These are phyloP conservation scores for Ciborinia camelliae DNA, from an alignment of 2,329 filamentous ascomycete species.

Conservation along the genomic window DNA sequence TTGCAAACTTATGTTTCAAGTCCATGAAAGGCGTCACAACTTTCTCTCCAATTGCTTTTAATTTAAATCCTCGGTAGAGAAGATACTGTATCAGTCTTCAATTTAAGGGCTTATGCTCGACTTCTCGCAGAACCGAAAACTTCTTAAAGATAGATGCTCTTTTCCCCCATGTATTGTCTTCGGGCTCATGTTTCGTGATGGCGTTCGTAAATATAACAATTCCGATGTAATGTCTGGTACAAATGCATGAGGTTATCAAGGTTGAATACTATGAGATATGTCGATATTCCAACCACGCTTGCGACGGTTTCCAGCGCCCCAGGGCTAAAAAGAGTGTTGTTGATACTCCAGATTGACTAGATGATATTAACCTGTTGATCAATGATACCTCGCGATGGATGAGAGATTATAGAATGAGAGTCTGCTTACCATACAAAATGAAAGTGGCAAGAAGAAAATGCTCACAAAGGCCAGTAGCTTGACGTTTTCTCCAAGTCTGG, in stretches of 20 bases:
- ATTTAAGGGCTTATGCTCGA: too few species aligned
- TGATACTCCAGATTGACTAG: not conserved
- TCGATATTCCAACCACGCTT: not conserved
- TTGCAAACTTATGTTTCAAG: too few species aligned
- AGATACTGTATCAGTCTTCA: too few species aligned
- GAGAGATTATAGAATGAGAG: not conserved
- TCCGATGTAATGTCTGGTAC: not conserved
- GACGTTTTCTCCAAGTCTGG: slow-evolving; percentile 38
- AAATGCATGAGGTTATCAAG: not conserved
- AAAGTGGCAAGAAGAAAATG: slow-evolving; percentile 41
- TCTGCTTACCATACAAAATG: slow-evolving; percentile 31
- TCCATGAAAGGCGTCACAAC: too few species aligned
- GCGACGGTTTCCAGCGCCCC: not conserved
- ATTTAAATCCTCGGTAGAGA: too few species aligned
- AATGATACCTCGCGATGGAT: not conserved
- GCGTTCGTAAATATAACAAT: not conserved
- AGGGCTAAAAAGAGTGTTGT: not conserved
- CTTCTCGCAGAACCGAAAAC: too few species aligned
- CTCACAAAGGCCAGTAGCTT: slow-evolving; percentile 41
- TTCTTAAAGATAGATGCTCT: too few species aligned
- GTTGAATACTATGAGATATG: not conserved
- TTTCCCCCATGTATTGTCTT: too few species aligned
- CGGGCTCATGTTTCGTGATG: too few species aligned
- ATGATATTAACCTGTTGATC: not conserved
- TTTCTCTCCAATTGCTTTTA: too few species aligned